Evolutionary conservation across 306 rosid genomes (phyloP).

Genomic region (Myrica gale): DNA sequence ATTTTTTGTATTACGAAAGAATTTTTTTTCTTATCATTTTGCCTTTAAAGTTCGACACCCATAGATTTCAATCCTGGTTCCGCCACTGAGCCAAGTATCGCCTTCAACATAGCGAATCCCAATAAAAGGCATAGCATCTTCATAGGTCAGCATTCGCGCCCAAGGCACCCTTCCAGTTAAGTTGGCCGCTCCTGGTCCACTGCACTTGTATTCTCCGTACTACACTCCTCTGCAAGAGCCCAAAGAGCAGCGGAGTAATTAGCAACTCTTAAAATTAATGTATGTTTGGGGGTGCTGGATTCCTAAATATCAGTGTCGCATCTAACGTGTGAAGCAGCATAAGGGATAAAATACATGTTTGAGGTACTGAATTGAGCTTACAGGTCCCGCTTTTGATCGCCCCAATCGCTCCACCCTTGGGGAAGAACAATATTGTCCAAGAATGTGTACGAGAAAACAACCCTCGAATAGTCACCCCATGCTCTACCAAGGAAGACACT

Average conservation of each 20-base stretch:
- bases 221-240: constrained; percentile 46
- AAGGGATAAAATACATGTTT: too few relatives aligned
- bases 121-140: constrained; percentile 61
- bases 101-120: constrained; percentile 59
- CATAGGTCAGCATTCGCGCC: constrained; percentile 49
- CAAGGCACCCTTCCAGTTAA: constrained; percentile 55
- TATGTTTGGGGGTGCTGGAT: background rate
- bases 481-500: constrained; percentile 72
- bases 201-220: constrained; percentile 75
- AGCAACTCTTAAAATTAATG: background rate
- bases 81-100: constrained; percentile 66
- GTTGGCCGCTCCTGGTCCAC: constrained; percentile 70
- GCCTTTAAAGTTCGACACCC: too few relatives aligned
- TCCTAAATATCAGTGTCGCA: background rate
- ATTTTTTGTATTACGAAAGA: too few relatives aligned
- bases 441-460: constrained; percentile 66
- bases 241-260: background rate
- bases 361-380: constrained; percentile 23
- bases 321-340: background rate
- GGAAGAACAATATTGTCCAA: constrained; percentile 59
- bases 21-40: too few relatives aligned
- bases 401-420: constrained; percentile 79
- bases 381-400: constrained; percentile 52
- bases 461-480: constrained; percentile 77
- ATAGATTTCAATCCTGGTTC: too few relatives aligned